Base-by-base conservation (phyloP, 257 asterid genomes). In the Petunia secreta region DNA sequence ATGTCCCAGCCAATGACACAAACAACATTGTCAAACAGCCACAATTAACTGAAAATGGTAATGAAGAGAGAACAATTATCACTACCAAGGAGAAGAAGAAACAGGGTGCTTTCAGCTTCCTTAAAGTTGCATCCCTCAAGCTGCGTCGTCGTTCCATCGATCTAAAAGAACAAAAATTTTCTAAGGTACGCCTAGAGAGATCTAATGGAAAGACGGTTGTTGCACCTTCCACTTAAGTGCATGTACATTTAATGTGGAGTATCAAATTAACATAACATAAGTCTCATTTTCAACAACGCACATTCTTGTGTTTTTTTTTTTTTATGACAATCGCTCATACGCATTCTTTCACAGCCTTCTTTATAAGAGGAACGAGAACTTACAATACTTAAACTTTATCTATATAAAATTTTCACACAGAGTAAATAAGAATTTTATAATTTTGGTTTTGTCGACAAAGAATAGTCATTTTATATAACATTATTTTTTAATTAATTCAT, bases 61-160 rank as follows among this genome's bases (percentile, higher is more conserved):
- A 52, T 14, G 55, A 13, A 40, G 80, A 6, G 1, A 84, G 79
- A 38, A 79, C 13, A 11, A 16, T 8, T 1, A 58, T 0, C 9
- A 71, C 14, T 34, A 87, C 15, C 55, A 64, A 39, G 50, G 34
- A 63, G 74, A 87, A 79, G 82, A 88, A 86, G 60, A 89, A 84
- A 41, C 77, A 88, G 34, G 88, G 92, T 37, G 74, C 85, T 0
- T 92, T 93, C 63, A 82, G 90, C 79, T 77, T 94, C 55, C 86
- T 94, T 73, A 84, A 75, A 44, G 89, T 94, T 16, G 95, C 97
- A 11, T 74, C 89, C n/a, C 6, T 50, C 71, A 86, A 86, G 81
- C 41, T 94, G 80, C 92, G 92, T 38, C 39, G 57, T n/a, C 63
- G 76, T 38, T 63, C 84, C 65, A 34, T 77, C 34, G 77, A 79